These are phyloP conservation scores for Eucalyptus leucophloia DNA, from an alignment of 345 rosid genomes.

Conservation along the genomic window DNA sequence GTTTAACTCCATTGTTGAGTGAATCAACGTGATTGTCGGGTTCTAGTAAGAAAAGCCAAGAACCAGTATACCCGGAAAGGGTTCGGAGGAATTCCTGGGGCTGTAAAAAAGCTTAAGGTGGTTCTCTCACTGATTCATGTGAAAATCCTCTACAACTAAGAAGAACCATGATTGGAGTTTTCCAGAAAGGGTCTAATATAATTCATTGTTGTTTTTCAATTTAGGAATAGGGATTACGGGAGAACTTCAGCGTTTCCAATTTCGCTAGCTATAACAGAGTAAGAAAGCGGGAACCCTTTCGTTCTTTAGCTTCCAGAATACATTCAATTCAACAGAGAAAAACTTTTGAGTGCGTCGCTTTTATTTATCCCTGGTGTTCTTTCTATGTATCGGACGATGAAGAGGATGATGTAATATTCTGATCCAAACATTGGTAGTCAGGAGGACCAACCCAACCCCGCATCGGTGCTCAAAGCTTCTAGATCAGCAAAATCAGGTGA, in stretches of 20 bases:
- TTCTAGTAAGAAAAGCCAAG: conserved; percentile 43
- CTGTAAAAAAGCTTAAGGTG: conserved; percentile 26
- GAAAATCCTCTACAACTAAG: background rate
- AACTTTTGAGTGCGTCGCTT: background rate
- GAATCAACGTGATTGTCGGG: conserved; percentile 11
- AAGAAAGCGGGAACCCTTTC: background rate
- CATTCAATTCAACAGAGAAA: background rate
- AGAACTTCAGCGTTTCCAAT: conserved; percentile 17
- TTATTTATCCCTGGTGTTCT: background rate
- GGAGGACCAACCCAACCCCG: conserved; percentile 28
- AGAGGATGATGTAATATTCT: conserved; percentile 42
- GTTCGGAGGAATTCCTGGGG: conserved; percentile 13
- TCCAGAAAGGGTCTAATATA: background rate
- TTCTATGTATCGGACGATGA: conserved; percentile 16
- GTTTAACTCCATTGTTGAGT: background rate
- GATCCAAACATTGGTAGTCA: conserved; percentile 57
- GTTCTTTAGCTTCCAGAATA: background rate
- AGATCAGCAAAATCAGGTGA: conserved; percentile 31
- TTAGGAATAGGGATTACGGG: conserved; percentile 46
- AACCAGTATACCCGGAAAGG: conserved; percentile 17
- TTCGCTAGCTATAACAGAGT: conserved; percentile 29
- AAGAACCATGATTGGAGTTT: background rate
- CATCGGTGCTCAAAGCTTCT: conserved; percentile 29
- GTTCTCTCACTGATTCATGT: background rate
- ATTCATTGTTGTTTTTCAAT: background rate